Base-by-base conservation (phyloP, 495 filamentous ascomycete genomes). In the Xylaria cubensis region DNA sequence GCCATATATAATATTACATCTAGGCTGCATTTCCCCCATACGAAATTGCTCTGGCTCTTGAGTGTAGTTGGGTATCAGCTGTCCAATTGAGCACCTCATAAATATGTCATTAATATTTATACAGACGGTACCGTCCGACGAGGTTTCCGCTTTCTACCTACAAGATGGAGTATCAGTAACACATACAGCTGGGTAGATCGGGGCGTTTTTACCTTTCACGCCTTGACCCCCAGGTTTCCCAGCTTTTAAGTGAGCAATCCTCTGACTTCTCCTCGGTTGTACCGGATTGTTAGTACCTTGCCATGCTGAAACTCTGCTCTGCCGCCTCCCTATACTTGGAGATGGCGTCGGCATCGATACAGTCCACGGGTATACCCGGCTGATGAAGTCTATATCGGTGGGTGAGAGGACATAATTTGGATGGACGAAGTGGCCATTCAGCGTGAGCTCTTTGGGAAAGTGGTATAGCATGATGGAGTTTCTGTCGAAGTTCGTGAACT, bases 301-400 rank as follows among this genome's bases (percentile, higher is more conserved):
- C 5, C 5, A 39, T 1, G 36, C 36, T 6, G 5, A 8, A 39
- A 39, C 36, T 8, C 36, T 39, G 36, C 36, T 39, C 36, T 39
- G 36, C 36, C 36, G 36, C 36, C 36, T 39, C 36, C 36, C 36
- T 39, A 39, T 39, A 39, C 36, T 39, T 39, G 36, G 36, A 39
- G 36, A 39, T 39, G 36, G 36, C 36, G 36, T 39, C 36, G 36
- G 36, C 36, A 39, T 39, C 7, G 36, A 8, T 8, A 39, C 1
- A 39, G 36, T 39, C 36, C 36, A 39, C 36, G 75, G 75, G 46
- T 77, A 77, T 0, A 62, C 13, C 41, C 48, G 26, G 2, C n/a
- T 17, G 42, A 77, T 77, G 51, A 72, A 76, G 7, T 51, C 34
- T 41, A 76, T 77, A 42, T 76, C 74, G 1, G 32, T 48, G 3